These are phyloP conservation scores for Penicillium antarcticum DNA, from an alignment of 495 filamentous ascomycete genomes.

Conservation along the genomic window DNA sequence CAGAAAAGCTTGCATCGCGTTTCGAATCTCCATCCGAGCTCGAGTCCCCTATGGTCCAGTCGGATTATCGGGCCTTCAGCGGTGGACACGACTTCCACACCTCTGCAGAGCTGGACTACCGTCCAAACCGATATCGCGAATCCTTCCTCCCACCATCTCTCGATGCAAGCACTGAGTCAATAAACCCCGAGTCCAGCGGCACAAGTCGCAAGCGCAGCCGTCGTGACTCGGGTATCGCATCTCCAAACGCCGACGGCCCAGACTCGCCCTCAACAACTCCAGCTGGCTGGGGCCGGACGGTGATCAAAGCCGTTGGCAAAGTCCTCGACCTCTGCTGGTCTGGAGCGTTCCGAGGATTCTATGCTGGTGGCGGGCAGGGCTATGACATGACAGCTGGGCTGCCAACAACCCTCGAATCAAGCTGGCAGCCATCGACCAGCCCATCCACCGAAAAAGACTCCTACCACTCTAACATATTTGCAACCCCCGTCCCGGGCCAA, in stretches of 20 bases:
- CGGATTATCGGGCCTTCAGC: conserved; percentile 57
- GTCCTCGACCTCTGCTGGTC: conserved; percentile 79
- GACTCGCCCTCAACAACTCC: conserved; percentile 11
- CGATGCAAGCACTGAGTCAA: conserved; percentile 30
- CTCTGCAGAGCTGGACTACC: conserved; percentile 41
- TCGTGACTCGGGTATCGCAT: conserved; percentile 30
- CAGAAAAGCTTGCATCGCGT: conserved; percentile 24
- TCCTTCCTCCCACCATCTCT: conserved; percentile 30
- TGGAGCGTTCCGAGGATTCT: conserved; percentile 75
- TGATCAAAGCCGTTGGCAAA: conserved; percentile 65
- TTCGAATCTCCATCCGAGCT: conserved; percentile 23
- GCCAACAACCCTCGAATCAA: conserved; percentile 13
- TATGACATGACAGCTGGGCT: conserved; percentile 47
- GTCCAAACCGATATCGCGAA: conserved; percentile 45
- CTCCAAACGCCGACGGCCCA: conserved; percentile 18
- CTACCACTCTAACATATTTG: conserved; percentile 4
- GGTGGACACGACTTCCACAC: conserved; percentile 49
- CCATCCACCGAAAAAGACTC: conserved; percentile 21
- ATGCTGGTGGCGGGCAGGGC: conserved; percentile 74
- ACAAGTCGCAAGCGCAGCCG: conserved; percentile 41
- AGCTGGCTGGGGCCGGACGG: conserved; percentile 43
- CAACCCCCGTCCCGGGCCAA: conserved; percentile 24
- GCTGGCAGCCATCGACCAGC: conserved; percentile 20
- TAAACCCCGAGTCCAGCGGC: conserved; percentile 18
- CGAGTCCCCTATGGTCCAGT: conserved; percentile 46